These are phyloP conservation scores for Schwanniomyces vanrijiae DNA, from an alignment of 805 yeast species.

Conservation along the genomic window DNA sequence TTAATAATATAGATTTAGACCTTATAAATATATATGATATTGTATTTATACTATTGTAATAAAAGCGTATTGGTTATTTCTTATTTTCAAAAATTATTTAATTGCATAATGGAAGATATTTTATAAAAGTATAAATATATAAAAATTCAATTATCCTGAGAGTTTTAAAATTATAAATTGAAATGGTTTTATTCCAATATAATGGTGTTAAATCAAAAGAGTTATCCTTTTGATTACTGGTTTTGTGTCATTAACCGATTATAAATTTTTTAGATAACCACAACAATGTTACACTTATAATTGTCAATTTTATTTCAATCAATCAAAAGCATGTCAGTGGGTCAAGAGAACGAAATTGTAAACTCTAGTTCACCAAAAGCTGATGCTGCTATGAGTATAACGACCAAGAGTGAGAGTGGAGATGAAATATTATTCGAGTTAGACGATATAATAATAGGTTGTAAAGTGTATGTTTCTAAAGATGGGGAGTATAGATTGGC, in stretches of 20 bases:
- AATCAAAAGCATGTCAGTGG: slow-evolving; percentile 9
- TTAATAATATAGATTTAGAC: too few species aligned
- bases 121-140: too few species aligned
- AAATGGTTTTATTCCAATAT: too few species aligned
- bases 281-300: background rate
- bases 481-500: slow-evolving; percentile 81
- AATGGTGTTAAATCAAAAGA: too few species aligned
- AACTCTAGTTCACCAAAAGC: slow-evolving; percentile 9
- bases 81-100: too few species aligned
- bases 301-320: background rate
- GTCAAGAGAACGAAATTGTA: slow-evolving; percentile 4
- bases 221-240: too few species aligned
- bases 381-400: slow-evolving; percentile 12
- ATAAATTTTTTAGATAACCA: background rate
- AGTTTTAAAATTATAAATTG: too few species aligned
- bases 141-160: too few species aligned
- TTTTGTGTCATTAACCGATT: background rate
- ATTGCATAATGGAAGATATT: too few species aligned
- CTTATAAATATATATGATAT: too few species aligned
- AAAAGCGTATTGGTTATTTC: too few species aligned
- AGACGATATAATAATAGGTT: slow-evolving; percentile 67
- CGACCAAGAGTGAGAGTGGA: slow-evolving; percentile 3
- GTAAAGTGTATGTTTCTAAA: slow-evolving; percentile 78
- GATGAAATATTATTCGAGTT: slow-evolving; percentile 19
- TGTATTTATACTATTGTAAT: too few species aligned